These are phyloP conservation scores for Saccharomycopsis microspora DNA, from an alignment of 805 yeast species.

Conservation along the genomic window DNA sequence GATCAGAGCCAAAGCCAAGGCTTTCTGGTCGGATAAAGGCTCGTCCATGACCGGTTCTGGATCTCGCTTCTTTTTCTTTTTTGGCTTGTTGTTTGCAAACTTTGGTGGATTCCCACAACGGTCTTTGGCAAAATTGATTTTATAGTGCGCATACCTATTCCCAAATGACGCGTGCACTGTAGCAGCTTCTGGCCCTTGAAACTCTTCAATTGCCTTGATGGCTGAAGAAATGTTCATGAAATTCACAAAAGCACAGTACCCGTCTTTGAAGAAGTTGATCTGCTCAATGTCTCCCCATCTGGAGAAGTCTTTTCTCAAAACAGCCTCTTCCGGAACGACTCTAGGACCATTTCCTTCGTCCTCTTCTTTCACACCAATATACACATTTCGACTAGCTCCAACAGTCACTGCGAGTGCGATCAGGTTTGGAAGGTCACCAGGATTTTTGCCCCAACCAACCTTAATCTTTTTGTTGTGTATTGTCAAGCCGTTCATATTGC, in stretches of 20 bases:
- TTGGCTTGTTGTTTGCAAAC: constrained; percentile 22
- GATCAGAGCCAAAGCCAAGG: constrained; percentile 15
- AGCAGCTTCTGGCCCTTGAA: constrained; percentile 28
- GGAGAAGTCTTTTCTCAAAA: constrained; percentile 47
- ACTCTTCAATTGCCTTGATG: constrained; percentile 50
- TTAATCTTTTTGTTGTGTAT: constrained; percentile 51
- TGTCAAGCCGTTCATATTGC: constrained; percentile 45
- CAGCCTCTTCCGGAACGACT: constrained; percentile 34
- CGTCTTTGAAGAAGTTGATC: constrained; percentile 57
- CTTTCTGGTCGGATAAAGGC: constrained; percentile 11
- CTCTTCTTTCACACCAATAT: constrained; percentile 45
- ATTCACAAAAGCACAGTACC: constrained; percentile 66
- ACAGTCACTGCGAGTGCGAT: constrained; percentile 53
- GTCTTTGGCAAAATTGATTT: constrained; percentile 65
- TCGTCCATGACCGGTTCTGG: background rate
- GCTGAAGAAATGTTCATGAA: constrained; percentile 54
- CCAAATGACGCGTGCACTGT: constrained; percentile 27
- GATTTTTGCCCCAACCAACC: constrained; percentile 61
- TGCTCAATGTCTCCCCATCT: constrained; percentile 67
- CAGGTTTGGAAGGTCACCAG: constrained; percentile 48
- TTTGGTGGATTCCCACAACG: constrained; percentile 71
- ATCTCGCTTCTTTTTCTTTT: constrained; percentile 10
- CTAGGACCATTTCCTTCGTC: constrained; percentile 22
- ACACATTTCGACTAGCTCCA: constrained; percentile 71
- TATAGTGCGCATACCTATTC: constrained; percentile 39